Evolutionary conservation across 345 rosid species (phyloP).

Genomic region (Stellera chamaejasme): DNA sequence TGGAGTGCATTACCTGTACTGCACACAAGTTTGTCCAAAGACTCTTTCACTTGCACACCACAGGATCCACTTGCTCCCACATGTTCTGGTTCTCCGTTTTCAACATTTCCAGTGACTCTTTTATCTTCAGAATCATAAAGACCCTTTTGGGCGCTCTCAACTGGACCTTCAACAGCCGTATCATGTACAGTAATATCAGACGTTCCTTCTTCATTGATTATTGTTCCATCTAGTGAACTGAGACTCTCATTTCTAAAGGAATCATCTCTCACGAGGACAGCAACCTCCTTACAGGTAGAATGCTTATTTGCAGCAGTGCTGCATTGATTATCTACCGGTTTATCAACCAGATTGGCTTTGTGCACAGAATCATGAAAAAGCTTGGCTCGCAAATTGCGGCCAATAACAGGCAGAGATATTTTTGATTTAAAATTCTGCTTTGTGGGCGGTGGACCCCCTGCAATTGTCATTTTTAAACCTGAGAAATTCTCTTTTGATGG

Average conservation of each 20-base stretch:
- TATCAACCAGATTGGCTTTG: conserved; percentile 29
- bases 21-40: conserved; percentile 1
- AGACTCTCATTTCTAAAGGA: conserved; percentile 1
- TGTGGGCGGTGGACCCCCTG: conserved; percentile 91
- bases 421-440: conserved; percentile 83
- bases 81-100: conserved; percentile 9
- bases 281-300: conserved; percentile 16
- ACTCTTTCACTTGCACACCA: conserved; percentile 8
- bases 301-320: conserved; percentile 16
- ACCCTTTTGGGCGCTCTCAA: conserved; percentile 7
- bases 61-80: conserved; percentile 6
- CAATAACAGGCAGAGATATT: conserved; percentile 70
- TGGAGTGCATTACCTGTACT: too few species aligned
- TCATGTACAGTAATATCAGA: conserved; percentile 11
- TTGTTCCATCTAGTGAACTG: conserved; percentile 15
- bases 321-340: conserved; percentile 21
- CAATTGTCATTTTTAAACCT: conserved; percentile 62
- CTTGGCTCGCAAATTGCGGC: conserved; percentile 66
- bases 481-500: conserved; percentile 25
- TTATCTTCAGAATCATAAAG: conserved; percentile 16
- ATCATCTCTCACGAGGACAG: conserved; percentile 16
- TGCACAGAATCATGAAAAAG: conserved; percentile 49
- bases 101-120: conserved; percentile 17
- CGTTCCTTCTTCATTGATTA: conserved; percentile 8
- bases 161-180: conserved; percentile 9